Evolutionary conservation across 352 stramenopile species (phyloP).

Genomic region (Globisporangium apiculatum): DNA sequence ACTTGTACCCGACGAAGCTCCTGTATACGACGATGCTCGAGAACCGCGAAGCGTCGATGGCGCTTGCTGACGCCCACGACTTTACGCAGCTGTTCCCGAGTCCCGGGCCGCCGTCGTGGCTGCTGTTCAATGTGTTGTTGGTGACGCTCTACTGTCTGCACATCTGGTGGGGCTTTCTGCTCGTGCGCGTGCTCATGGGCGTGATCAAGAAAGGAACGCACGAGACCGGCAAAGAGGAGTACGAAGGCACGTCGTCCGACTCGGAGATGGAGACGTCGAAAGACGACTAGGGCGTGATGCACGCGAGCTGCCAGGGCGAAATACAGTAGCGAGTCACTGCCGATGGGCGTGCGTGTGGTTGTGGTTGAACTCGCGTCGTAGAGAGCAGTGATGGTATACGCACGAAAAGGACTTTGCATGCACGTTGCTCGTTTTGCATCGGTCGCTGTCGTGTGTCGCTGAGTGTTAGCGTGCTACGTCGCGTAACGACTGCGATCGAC

Average conservation of each 20-base stretch:
- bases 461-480: too few relatives aligned
- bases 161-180: slow-evolving; percentile 79
- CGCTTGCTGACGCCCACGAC: slow-evolving; percentile 59
- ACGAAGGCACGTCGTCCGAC: slow-evolving; percentile 78
- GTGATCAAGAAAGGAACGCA: slow-evolving; percentile 71
- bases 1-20: slow-evolving; percentile 75
- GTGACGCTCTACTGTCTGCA: slow-evolving; percentile 68
- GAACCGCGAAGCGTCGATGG: slow-evolving; percentile 69
- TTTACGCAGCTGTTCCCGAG: slow-evolving; percentile 58
- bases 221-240: slow-evolving; percentile 77
- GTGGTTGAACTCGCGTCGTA: too few relatives aligned
- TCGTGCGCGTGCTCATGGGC: slow-evolving; percentile 61
- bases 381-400: too few relatives aligned
- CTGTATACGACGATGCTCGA: slow-evolving; percentile 74
- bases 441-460: too few relatives aligned
- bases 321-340: too few relatives aligned
- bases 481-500: too few relatives aligned
- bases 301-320: too few relatives aligned
- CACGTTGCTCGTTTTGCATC: too few relatives aligned
- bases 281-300: slow-evolving; percentile 24
- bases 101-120: slow-evolving; percentile 69
- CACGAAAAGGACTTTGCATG: too few relatives aligned
- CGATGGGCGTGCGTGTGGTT: too few relatives aligned
- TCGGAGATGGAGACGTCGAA: slow-evolving; percentile 61
- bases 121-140: slow-evolving; percentile 79